Evolutionary conservation across 805 yeast species (phyloP), one percentile per base, ranked within the genome.

Genomic region (Nakazawaea ernobii): DNA sequence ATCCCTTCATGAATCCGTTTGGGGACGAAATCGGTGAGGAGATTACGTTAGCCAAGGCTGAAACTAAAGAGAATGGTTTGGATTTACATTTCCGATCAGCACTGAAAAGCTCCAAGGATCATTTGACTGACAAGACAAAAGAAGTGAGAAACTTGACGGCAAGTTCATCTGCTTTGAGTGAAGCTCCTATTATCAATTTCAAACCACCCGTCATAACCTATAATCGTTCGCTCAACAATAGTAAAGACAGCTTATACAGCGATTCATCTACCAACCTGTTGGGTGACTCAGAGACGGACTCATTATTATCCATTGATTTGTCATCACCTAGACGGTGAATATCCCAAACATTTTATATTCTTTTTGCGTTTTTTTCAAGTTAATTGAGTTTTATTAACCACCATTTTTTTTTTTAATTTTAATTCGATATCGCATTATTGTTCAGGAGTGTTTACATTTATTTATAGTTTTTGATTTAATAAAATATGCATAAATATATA

Each of bases 251-350:
- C 24, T 33, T 39, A 32, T 32, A 15, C n/a, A 24, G 35, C 20
- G 14, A 10, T n/a, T 26, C n/a, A n/a, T n/a, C 35, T n/a, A 33
- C 13, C 11, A 35, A 14, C 6, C 27, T 28, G 13, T 13, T 14
- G 8, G 49, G 35, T 5, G 45, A 40, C 9, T 29, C 45, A 4
- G 49, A 46, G 8, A n/a, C 35, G 15, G 39, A 11, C 7, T 46
- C 49, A 3, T 28, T 46, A 7, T 17, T 46, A 30, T 46, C 49
- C 9, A 26, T 46, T 13, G 49, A 46, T 29, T 35, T 46, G 15
- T 15, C 39, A 9, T 35, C 49, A 35, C 43, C 44, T 20, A 39
- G 35, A 30, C 4, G 43, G 28, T 17, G 35, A 38, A 10, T 3
- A 20, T 20, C 13, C 39, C 10, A 15, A 36, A 14, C 11, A 11